Evolutionary conservation across 1,139 yeast genomes (phyloP), one percentile per base, ranked within the genome.

Genomic region (Trichomonascaceae sp.): DNA sequence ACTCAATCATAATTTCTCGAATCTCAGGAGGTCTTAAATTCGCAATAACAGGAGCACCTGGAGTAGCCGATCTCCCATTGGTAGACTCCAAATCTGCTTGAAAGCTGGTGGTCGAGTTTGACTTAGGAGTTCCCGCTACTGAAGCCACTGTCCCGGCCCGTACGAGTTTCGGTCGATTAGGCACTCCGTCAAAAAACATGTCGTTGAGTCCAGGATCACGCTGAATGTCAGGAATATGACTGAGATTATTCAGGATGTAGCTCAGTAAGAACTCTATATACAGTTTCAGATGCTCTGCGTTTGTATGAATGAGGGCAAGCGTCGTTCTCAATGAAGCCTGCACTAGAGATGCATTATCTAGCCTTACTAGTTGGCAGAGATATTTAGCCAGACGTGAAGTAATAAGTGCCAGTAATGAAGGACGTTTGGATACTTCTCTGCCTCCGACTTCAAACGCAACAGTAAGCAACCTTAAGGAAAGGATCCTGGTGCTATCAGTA

Each of bases 391-490:
- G 79, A 12, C 88, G 85, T 63, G 88, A 95, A 0, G 95, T 80
- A 3, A 89, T 80, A 45, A 89, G 73, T 20, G 78, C 78, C 66
- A 89, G 77, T 51, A 91, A 72, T 1, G 86, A 77, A 1, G 85
- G 83, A 63, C 87, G 93, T 12, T 74, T 69, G 0, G 86, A 81
- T 53, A 93, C 77, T 44, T 79, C 80, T 47, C 74, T 70, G 2
- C 97, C 97, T 6, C 93, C 77, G 9, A 89, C 85, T 67, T 93
- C 98, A 54, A 93, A 78, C 1, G 95, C 88, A 0, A 85, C 84
- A 53, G 83, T 84, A 44, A 95, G 76, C 48, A 93, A 77, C 47
- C 84, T 79, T 39, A 95, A 73, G 0, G 96, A 95, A 73, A 93
- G 83, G 13, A 87, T 85, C 54, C 96, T 79, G 0, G 97, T 85